Evolutionary conservation across 2,329 filamentous ascomycete species (phyloP), one percentile per base, ranked within the genome.

Genomic region (Penicillium hesseltinei): DNA sequence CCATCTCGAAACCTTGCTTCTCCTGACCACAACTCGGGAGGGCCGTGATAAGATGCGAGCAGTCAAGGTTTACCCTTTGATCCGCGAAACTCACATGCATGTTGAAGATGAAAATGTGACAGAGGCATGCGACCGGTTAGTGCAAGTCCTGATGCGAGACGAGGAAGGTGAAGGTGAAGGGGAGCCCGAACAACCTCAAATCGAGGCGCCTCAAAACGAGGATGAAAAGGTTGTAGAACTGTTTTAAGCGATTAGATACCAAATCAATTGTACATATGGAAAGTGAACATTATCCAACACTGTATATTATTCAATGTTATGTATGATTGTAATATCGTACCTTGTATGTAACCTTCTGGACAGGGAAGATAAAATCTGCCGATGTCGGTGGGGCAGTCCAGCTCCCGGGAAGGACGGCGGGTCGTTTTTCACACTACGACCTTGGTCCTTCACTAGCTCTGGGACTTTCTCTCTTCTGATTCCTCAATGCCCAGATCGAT

Each of bases 131-230:
- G 94, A 97, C 73, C 83, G 94, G 56, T 71, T 97, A 51, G 94
- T 99, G 46, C 91, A 99, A 71, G 86, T 96, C 7, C 73, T 96
- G 59, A 91, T 92, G 86, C 81, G 90, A 55, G 90, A 92, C 44
- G 92, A 94, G 71, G 87, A 82, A 63, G 83, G 81, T 47, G 82
- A 81, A 36, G 64, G 61, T 49, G 77, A 77, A 54, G 38, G 9
- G 2, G 76, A 78, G 36, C 67, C 67, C 17, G 72, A 77, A 21
- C 63, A 65, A 60, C 66, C 63, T 19, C 56, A 62, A 69, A 68
- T 72, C 36, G 71, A 71, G 49, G 68, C 48, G 17, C 45, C 78
- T 57, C 75, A 78, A 52, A 71, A 78, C 54, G 79, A 82, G 55
- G 74, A 80, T 54, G 68, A 77, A 48, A 69, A 75, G 57, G 75